Evolutionary conservation across 2,329 filamentous ascomycete species (phyloP).

Genomic region (Bipolaris sorokiniana): DNA sequence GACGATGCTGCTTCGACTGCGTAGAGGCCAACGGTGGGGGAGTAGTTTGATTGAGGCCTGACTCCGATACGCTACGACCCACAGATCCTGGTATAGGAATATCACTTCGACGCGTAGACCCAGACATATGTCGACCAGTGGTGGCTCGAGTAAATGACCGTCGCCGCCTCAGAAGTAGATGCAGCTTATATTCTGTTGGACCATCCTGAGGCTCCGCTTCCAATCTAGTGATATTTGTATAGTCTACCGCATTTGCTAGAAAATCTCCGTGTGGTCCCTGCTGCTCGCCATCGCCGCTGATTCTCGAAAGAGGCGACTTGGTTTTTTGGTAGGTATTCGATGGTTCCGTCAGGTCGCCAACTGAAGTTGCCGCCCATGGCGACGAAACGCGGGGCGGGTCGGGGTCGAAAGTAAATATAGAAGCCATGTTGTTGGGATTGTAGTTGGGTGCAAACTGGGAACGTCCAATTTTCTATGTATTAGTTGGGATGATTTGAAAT

Average conservation of each 20-base stretch:
- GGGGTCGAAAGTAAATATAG: conserved; percentile 93
- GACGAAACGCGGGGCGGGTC: conserved; percentile 87
- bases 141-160: conserved; percentile 75
- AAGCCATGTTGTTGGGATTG: conserved; percentile 68
- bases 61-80: conserved; percentile 41
- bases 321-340: conserved; percentile 26
- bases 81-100: conserved; percentile 37
- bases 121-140: conserved; percentile 63
- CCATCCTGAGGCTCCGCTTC: conserved; percentile 92
- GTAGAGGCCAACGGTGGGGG: conserved; percentile 59
- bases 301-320: conserved; percentile 20
- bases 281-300: conserved; percentile 11
- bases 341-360: conserved; percentile 23
- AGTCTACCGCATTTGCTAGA: conserved; percentile 27
- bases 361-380: conserved; percentile 76
- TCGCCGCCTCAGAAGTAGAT: conserved; percentile 80
- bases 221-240: conserved; percentile 68
- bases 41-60: conserved; percentile 37
- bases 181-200: conserved; percentile 95
- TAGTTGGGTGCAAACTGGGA: background rate
- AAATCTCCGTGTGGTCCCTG: conserved; percentile 6
- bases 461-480: background rate
- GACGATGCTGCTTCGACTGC: conserved; percentile 78
- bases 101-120: conserved; percentile 56
- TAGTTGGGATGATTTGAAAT: background rate